phyloP scores from a whole-genome alignment of 2,329 filamentous ascomycete genomes.

The Hypoxylon sp. region DNA sequence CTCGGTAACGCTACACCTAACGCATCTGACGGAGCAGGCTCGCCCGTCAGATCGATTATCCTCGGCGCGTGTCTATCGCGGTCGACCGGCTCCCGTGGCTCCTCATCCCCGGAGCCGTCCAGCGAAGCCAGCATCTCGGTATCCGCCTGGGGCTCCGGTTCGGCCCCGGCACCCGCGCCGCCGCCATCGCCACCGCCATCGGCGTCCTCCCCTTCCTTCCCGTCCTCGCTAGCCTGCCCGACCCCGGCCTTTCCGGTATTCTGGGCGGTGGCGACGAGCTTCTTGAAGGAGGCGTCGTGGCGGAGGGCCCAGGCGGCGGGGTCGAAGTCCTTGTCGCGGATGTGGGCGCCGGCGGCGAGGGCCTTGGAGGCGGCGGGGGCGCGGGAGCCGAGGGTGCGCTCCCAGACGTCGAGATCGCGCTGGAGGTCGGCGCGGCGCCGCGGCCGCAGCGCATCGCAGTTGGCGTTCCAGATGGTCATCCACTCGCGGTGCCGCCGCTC shows the following conservation, averaged over 20 bases:
- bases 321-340: conserved; percentile 92
- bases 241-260: conserved; percentile 59
- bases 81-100: not conserved
- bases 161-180: conserved; percentile 10
- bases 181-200: too few relatives aligned
- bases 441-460: conserved; percentile 83
- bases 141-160: conserved; percentile 13
- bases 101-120: not conserved
- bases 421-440: conserved; percentile 76
- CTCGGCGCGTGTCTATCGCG: not conserved
- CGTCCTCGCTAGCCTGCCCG: conserved; percentile 34
- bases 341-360: conserved; percentile 54
- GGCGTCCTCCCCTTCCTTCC: conserved; percentile 21
- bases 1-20: conserved; percentile 1
- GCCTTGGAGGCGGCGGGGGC: conserved; percentile 53
- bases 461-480: conserved; percentile 96
- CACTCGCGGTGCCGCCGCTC: conserved; percentile 88
- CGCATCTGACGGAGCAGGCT: conserved; percentile 6
- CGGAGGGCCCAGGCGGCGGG: conserved; percentile 75
- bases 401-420: conserved; percentile 84
- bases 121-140: conserved; percentile 22
- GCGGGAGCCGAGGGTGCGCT: conserved; percentile 76
- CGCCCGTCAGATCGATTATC: conserved; percentile 29
- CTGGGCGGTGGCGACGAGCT: conserved; percentile 79
- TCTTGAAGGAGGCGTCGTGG: conserved; percentile 78